These are phyloP conservation scores for Calonectria leucothoes DNA, from an alignment of 2,329 filamentous ascomycete species.

Conservation along the genomic window DNA sequence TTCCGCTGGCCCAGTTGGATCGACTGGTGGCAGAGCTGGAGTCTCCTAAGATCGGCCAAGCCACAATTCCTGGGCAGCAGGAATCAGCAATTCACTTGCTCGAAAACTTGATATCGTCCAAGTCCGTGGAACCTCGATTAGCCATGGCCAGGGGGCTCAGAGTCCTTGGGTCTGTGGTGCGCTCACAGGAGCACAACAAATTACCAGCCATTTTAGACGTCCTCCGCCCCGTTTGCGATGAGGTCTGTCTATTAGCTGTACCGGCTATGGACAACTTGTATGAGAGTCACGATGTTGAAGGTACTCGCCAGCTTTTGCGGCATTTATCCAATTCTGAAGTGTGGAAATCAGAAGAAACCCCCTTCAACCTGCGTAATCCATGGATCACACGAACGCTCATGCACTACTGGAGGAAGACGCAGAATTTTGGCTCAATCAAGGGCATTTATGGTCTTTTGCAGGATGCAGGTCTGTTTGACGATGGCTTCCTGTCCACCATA, in stretches of 20 bases:
- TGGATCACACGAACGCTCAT: constrained; percentile 39
- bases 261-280: constrained; percentile 37
- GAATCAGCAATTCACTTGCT: constrained; percentile 33
- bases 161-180: constrained; percentile 38
- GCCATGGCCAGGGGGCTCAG: constrained; percentile 32
- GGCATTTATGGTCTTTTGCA: constrained; percentile 43
- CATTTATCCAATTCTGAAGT: constrained; percentile 23
- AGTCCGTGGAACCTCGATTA: constrained; percentile 20
- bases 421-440: constrained; percentile 36
- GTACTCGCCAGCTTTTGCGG: constrained; percentile 26
- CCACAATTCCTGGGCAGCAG: constrained; percentile 8
- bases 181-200: constrained; percentile 29
- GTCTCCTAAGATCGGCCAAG: background rate
- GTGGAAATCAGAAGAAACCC: background rate
- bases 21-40: constrained; percentile 27
- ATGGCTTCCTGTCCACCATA: constrained; percentile 24
- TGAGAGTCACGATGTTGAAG: constrained; percentile 26
- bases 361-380: constrained; percentile 22
- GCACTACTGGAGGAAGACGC: constrained; percentile 42
- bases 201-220: constrained; percentile 34
- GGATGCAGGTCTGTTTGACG: constrained; percentile 42
- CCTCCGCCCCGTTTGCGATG: constrained; percentile 35
- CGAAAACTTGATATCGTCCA: constrained; percentile 26
- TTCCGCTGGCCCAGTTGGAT: constrained; percentile 17
- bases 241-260: constrained; percentile 37